Evolutionary conservation across 306 rosid genomes (phyloP), one percentile per base, ranked within the genome.

Genomic region (Quercus ilex): DNA sequence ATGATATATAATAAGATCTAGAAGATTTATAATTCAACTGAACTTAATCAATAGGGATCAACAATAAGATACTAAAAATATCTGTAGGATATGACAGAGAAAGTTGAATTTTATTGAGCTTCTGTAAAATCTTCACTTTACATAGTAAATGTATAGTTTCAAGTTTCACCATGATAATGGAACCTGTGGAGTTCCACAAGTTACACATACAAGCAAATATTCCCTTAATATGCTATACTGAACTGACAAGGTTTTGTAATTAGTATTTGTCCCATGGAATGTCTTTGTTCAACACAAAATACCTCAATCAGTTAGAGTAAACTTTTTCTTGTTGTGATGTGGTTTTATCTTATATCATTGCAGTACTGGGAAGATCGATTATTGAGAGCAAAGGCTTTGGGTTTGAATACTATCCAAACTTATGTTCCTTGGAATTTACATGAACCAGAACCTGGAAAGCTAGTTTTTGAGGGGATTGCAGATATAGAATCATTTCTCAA

Each of bases 301-400:
- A 51, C 63, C 49, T 64, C 53, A 49, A 70, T 57, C 30, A 77
- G 31, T 74, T 74, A 53, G 75, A 74, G 80, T 83, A 23, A 81
- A 77, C 77, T 68, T 58, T 71, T 53, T 80, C 57, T 62, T 80
- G 63, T 46, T 20, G 74, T 73, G 26, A 9, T 81, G 33, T 68
- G 55, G 75, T 76, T 75, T 86, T 86, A 57, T 28, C 67, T 79
- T 76, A 65, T 80, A 71, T 58, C 63, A 67, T 71, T 83, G 89
- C 89, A 95, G 99, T 89, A 91, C 83, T 92, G 99, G 99, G 98
- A 95, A 77, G 98, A 95, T 84, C 91, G 99, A 85, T 76, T 95
- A 76, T 82, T 92, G 77, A 92, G 91, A 90, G 99, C 97, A 60
- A 95, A 89, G 86, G 96, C 99, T 7, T 79, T 95, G 91, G 99